These are phyloP conservation scores for Corylus americana DNA, from an alignment of 306 rosid species.

Conservation along the genomic window DNA sequence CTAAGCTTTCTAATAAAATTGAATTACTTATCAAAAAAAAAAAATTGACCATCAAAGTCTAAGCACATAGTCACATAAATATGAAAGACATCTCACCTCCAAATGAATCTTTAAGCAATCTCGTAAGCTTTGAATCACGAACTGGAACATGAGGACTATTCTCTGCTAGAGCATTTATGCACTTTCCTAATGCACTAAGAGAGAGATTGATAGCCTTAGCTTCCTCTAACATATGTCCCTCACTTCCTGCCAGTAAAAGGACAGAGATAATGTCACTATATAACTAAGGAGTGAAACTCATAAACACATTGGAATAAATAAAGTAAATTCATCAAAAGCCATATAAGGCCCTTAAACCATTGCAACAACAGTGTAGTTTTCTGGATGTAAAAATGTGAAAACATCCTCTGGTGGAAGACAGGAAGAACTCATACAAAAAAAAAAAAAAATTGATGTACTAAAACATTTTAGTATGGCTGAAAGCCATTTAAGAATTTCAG, in stretches of 20 bases:
- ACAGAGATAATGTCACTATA: constrained; percentile 23
- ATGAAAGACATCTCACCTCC: constrained; percentile 64
- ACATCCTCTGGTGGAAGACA: not conserved
- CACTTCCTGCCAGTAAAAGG: constrained; percentile 70
- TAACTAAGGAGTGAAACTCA: constrained; percentile 11
- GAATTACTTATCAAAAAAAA: too few relatives aligned
- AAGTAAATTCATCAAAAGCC: constrained; percentile 5
- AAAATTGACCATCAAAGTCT: not conserved
- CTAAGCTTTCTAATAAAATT: too few relatives aligned
- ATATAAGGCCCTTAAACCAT: not conserved
- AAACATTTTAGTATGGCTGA: not conserved
- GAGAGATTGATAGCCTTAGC: constrained; percentile 95
- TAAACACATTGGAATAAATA: constrained; percentile 1
- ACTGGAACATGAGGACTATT: constrained; percentile 88
- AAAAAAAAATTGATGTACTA: not conserved
- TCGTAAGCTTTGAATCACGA: constrained; percentile 97
- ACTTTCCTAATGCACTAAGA: constrained; percentile 92
- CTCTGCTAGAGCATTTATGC: constrained; percentile 96
- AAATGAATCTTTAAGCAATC: constrained; percentile 94
- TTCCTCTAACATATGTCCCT: constrained; percentile 94
- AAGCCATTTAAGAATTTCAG: not conserved
- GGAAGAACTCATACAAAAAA: not conserved
- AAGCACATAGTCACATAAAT: constrained; percentile 18
- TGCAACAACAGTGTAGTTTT: not conserved
- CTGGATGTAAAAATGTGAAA: not conserved